Base-by-base conservation (phyloP, 805 yeast species). In the Metschnikowia anglica region DNA sequence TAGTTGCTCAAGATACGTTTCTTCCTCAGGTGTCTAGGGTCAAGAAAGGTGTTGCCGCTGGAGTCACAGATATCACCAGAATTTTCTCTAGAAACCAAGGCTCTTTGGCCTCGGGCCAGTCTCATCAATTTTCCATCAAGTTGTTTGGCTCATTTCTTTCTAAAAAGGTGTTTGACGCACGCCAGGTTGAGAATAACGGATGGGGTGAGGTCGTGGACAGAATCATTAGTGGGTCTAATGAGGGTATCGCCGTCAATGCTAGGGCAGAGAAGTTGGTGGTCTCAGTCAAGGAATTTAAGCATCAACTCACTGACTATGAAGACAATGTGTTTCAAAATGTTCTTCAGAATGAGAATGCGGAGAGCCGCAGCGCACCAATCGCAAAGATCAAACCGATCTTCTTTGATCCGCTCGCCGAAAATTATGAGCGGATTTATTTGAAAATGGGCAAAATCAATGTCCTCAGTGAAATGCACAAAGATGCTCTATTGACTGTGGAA, bases 141-240 rank as follows among this genome's bases (percentile, higher is more conserved):
- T 65, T 88, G 54, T 88, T 76, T 57, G 85, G 91, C 1, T 83
- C 93, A 0, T 82, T 74, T 53, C 74, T 81, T 52, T 72, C 71
- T 45, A 65, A 63, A 21, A 68, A 68, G 47, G 65, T 58, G 46
- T 48, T 49, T n/a, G 65, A 61, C 46, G 18, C 48, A 11, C 12
- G 15, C 10, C 27, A 34, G 17, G 38, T 44, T 10, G 53, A 47
- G 18, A 83, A 81, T 58, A 75, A 79, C 46, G 97, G 97, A 37
- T 88, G 96, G 96, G 97, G 96, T 65, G 90, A 84, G 48, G 65
- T 86, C 38, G 77, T 85, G 17, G 88, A 87, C 54, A 71, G 95
- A 54, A 85, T 88, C 47, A 82, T 88, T 49, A 61, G 77, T 12
- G 93, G 95, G 19, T 78, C 90, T 0, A 77, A 73, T 44, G 77